A percentile compares a stretch with the other conserved stretches of the same genome.
Evolutionary conservation across 73 alveolate genomes (phyloP).

Genomic region (Effrenium voratum): DNA sequence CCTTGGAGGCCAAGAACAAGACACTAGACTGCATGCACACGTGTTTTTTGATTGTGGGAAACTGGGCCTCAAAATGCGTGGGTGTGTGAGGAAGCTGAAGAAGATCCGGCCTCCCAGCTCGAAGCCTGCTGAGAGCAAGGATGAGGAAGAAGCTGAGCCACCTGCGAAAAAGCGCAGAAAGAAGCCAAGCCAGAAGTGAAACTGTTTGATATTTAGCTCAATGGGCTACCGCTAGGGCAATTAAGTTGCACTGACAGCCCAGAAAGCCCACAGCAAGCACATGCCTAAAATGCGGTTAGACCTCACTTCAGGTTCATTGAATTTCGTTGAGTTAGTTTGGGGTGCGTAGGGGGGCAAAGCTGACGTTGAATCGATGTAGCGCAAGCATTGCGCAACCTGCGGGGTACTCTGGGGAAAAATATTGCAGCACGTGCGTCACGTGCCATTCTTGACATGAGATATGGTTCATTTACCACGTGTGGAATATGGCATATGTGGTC

Average conservation of each 20-base stretch:
- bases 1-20: conserved; percentile 47
- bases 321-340: neutral
- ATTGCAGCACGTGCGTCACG: no score
- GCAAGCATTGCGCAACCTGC: no score
- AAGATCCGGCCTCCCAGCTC: neutral
- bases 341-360: neutral
- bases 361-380: no score
- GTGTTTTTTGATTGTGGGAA: neutral
- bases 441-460: no score
- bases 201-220: neutral
- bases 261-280: neutral
- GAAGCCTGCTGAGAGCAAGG: neutral
- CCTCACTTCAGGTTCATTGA: neutral
- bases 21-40: neutral
- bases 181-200: neutral
- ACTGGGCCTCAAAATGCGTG: neutral
- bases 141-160: neutral
- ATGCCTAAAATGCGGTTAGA: neutral
- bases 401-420: no score
- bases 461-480: no score
- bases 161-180: neutral
- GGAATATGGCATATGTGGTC: no score
- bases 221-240: neutral
- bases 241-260: neutral
- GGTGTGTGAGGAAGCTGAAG: neutral